Percentiles rank a stretch among this genome's conserved stretches.
Evolutionary conservation across 768 basidiomycete genomes (phyloP).

Genomic region (Lepiota venenata): DNA sequence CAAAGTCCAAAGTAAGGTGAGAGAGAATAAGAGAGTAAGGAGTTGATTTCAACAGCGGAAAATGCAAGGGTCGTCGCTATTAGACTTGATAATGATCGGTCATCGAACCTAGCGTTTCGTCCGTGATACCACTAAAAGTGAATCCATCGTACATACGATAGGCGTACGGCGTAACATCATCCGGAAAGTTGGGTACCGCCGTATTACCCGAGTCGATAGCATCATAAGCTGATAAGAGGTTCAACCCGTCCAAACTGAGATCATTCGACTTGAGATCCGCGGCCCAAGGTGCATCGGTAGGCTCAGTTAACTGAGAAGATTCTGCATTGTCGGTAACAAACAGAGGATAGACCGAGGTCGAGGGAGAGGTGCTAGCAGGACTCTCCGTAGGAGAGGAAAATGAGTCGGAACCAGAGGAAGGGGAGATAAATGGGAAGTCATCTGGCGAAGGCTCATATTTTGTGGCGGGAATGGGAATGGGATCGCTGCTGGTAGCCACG

Average conservation of each 20-base stretch:
- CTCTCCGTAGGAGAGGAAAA: constrained; percentile 33
- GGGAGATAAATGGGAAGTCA: constrained; percentile 21
- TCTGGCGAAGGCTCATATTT: constrained; percentile 26
- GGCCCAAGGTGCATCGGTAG: constrained; percentile 14
- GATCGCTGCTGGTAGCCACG: neutral
- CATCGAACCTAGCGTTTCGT: constrained; percentile 23
- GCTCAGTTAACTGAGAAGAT: constrained; percentile 7
- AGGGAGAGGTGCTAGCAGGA: constrained; percentile 20
- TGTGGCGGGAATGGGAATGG: constrained; percentile 11
- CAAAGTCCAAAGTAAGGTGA: neutral
- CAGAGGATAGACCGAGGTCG: constrained; percentile 21
- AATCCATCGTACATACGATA: constrained; percentile 27
- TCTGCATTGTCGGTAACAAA: constrained; percentile 12
- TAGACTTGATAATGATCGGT: constrained; percentile 21
- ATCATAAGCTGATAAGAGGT: constrained; percentile 19
- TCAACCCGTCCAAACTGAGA: constrained; percentile 18
- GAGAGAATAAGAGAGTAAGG: neutral
- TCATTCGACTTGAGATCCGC: constrained; percentile 15
- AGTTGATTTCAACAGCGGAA: neutral
- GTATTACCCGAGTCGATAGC: constrained; percentile 10
- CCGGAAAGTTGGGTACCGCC: constrained; percentile 7
- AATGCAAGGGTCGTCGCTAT: constrained; percentile 3
- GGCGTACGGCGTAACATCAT: constrained; percentile 22
- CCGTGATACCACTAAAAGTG: constrained; percentile 19
- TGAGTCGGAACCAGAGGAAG: constrained; percentile 23